Evolutionary conservation across 192 early-diverging fungal genomes (phyloP).

Genomic region (Dissophora globulifera): DNA sequence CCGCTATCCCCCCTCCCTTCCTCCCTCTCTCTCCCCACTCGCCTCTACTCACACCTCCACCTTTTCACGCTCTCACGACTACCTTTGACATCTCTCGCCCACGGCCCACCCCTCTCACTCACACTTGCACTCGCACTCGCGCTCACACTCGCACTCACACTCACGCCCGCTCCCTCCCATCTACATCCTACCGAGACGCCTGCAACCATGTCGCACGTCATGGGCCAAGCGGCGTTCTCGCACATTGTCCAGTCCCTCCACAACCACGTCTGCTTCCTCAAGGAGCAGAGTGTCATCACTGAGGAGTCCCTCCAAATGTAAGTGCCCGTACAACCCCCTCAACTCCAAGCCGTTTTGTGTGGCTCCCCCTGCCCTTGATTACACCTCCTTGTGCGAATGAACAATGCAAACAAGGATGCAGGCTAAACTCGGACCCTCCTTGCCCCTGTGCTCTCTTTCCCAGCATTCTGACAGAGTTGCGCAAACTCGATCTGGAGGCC

Average conservation of each 20-base stretch:
- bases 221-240: slow-evolving; percentile 40
- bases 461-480: slow-evolving; percentile 39
- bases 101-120: background rate
- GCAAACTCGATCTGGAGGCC: slow-evolving; percentile 32
- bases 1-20: too few relatives aligned
- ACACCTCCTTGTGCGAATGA: too few relatives aligned
- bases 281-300: slow-evolving; percentile 38
- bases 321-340: background rate
- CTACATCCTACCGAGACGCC: too few relatives aligned
- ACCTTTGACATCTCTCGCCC: background rate
- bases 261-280: slow-evolving; percentile 37
- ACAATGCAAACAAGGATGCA: too few relatives aligned
- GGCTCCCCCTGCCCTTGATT: too few relatives aligned
- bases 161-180: background rate
- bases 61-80: background rate
- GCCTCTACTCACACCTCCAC: too few relatives aligned
- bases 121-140: background rate
- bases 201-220: slow-evolving; percentile 8
- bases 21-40: too few relatives aligned
- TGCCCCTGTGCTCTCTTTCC: background rate
- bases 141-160: background rate
- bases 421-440: too few relatives aligned
- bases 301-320: slow-evolving; percentile 38
- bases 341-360: too few relatives aligned
- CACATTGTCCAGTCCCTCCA: slow-evolving; percentile 46